These are phyloP conservation scores for Apophysomyces ossiformis DNA, from an alignment of 371 early-diverging fungal genomes.

Conservation along the genomic window DNA sequence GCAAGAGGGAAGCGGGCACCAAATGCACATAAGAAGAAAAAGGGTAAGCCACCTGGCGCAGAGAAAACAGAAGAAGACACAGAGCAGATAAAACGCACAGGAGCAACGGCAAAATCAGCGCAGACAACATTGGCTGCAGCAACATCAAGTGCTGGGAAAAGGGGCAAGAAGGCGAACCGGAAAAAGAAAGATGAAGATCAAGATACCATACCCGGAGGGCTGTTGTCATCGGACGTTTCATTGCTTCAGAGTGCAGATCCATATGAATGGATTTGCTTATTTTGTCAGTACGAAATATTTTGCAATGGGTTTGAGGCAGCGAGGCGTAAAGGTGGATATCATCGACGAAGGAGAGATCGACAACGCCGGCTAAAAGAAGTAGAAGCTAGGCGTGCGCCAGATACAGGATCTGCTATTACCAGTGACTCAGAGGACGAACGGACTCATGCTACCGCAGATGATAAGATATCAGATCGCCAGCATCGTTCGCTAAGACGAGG, in stretches of 20 bases:
- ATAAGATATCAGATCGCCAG: slow-evolving; percentile 1
- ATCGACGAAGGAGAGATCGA: slow-evolving; percentile 32
- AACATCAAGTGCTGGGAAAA: neutral
- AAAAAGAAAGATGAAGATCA: slow-evolving; percentile 11
- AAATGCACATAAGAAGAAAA: slow-evolving; percentile 5
- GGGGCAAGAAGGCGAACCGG: slow-evolving; percentile 14
- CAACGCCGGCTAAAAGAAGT: slow-evolving; percentile 32
- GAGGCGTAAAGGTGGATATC: slow-evolving; percentile 31
- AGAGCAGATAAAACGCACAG: slow-evolving; percentile 2
- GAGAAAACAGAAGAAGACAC: neutral
- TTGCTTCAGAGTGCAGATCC: slow-evolving; percentile 17
- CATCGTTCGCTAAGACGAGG: slow-evolving; percentile 3
- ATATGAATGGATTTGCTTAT: slow-evolving; percentile 24
- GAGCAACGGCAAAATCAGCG: neutral
- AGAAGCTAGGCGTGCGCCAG: slow-evolving; percentile 25
- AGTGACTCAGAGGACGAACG: slow-evolving; percentile 23
- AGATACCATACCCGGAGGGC: neutral
- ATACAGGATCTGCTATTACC: slow-evolving; percentile 10
- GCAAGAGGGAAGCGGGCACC: slow-evolving; percentile 3
- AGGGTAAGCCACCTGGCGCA: slow-evolving; percentile 1
- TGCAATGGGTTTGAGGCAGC: slow-evolving; percentile 17
- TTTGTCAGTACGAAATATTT: slow-evolving; percentile 25
- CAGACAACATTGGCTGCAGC: neutral
- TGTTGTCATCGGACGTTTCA: slow-evolving; percentile 14
- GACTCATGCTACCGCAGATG: neutral